Evolutionary conservation across 1,284 basidiomycete genomes (phyloP), one percentile per base, ranked within the genome.

Genomic region (Puccinia polysora): DNA sequence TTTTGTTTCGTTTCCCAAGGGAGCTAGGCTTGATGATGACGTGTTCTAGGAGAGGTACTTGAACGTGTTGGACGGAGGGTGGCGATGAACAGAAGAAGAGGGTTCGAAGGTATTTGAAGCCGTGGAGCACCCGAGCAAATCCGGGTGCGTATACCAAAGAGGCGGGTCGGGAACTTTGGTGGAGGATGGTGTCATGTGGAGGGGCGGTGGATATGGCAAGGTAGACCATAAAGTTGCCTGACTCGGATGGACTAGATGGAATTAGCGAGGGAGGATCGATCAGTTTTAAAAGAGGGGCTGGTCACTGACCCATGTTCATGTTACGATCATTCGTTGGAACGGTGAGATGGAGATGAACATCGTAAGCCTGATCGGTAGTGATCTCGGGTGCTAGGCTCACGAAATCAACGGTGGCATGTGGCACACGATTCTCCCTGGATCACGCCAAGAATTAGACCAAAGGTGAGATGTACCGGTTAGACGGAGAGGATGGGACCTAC

Each of bases 201-300:
- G 43, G 53, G 30, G 36, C 20, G 4, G 55, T 69, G 20, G 38
- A 45, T 5, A 69, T 25, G 32, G 38, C 36, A 18, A 69, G 45
- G n/a, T 58, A 40, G n/a, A 59, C 55, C 65, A 69, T 69, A 34
- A 69, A 69, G 25, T 69, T 69, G 30, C 65, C 65, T 69, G 43
- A 40, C 34, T 59, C 25, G 36, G 40, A 23, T 20, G 34, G 18
- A 40, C 43, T 25, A 59, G 36, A 14, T 5, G 23, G 56, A 23
- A 40, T 4, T 40, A 10, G 43, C 18, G 32, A 1, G 34, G 3
- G 23, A 40, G 36, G 7, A 23, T 10, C 12, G 32, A 14, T 40
- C 15, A 38, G n/a, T n/a, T n/a, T n/a, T n/a, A n/a, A 55, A 3
- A 30, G 8, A 45, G 52, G 34, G 8, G 36, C 28, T 36, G 53